Percentiles rank a stretch among this genome's conserved stretches.
Evolutionary conservation across 2,329 filamentous ascomycete species (phyloP).

Genomic region (Elsinoe australis): DNA sequence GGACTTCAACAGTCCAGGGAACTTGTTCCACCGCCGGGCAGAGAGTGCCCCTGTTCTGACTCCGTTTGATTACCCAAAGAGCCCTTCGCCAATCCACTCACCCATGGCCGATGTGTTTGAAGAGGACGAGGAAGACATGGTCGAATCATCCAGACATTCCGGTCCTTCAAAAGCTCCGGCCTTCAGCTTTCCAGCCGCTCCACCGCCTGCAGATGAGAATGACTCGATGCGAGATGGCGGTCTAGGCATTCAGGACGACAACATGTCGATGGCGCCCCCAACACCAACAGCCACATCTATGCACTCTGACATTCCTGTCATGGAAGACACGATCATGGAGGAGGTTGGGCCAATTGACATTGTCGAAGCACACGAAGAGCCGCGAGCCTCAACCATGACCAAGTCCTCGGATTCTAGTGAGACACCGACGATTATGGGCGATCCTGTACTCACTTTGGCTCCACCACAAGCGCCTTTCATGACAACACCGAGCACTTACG

Average conservation of each 20-base stretch:
- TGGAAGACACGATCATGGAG: conserved; percentile 31
- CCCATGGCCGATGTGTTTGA: conserved; percentile 84
- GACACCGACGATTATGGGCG: conserved; percentile 30
- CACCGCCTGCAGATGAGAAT: conserved; percentile 23
- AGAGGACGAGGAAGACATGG: conserved; percentile 64
- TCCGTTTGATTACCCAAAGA: conserved; percentile 53
- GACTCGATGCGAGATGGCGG: conserved; percentile 28
- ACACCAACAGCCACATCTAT: conserved; percentile 5
- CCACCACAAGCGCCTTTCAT: conserved; percentile 46
- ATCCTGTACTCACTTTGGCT: conserved; percentile 28
- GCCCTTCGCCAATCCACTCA: conserved; percentile 38
- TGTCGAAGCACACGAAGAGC: conserved; percentile 42
- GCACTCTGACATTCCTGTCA: conserved; percentile 15
- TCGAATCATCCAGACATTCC: conserved; percentile 33
- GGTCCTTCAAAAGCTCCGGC: no score
- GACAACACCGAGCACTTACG: conserved; percentile 55
- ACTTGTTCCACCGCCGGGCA: conserved; percentile 69
- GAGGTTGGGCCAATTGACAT: conserved; percentile 36
- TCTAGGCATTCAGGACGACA: conserved; percentile 26
- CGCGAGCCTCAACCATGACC: conserved; percentile 41
- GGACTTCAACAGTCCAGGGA: conserved; percentile 59
- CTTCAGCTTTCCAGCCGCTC: background rate
- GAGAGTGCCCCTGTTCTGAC: conserved; percentile 75
- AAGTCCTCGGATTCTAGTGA: conserved; percentile 45
- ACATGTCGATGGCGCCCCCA: conserved; percentile 18